phyloP scores from a whole-genome alignment of 768 basidiomycete species.

The Amanita pallidorosea region DNA sequence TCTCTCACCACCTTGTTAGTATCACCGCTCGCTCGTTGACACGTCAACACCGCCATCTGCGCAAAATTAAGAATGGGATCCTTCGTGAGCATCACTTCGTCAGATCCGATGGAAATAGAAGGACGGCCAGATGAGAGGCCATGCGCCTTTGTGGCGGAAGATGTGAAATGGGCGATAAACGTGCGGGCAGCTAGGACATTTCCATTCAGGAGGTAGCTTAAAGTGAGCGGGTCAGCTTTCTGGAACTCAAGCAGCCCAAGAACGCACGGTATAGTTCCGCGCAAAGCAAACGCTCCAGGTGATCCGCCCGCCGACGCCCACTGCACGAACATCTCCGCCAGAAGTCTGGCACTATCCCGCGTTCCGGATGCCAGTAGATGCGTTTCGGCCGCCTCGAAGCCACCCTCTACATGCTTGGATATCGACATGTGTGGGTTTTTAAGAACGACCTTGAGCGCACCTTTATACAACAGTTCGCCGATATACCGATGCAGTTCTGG shows the following conservation, averaged over 20 bases:
- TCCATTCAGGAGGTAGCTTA: constrained; percentile 71
- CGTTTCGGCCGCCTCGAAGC: constrained; percentile 64
- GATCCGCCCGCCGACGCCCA: constrained; percentile 50
- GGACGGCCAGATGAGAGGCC: constrained; percentile 29
- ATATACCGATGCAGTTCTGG: constrained; percentile 81
- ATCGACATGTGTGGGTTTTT: background rate
- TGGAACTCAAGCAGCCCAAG: background rate
- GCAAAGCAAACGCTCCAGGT: constrained; percentile 71
- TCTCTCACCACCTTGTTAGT: constrained; percentile 67
- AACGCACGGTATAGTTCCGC: constrained; percentile 75
- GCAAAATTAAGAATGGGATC: constrained; percentile 79
- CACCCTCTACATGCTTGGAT: constrained; percentile 43
- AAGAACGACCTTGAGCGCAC: constrained; percentile 22
- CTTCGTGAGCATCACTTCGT: constrained; percentile 64
- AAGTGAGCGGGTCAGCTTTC: constrained; percentile 1
- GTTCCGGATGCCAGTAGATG: constrained; percentile 83
- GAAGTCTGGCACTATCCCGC: constrained; percentile 76
- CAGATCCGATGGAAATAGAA: constrained; percentile 38
- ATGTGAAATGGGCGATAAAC: constrained; percentile 78
- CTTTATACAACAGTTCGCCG: constrained; percentile 82
- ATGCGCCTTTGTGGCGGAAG: constrained; percentile 43
- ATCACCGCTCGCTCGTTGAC: constrained; percentile 77
- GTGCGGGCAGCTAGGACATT: constrained; percentile 89
- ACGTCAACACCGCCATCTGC: constrained; percentile 82
- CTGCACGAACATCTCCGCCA: constrained; percentile 79